Base-by-base conservation (phyloP, 371 early-diverging fungal genomes). In the Catenaria anguillulae region DNA sequence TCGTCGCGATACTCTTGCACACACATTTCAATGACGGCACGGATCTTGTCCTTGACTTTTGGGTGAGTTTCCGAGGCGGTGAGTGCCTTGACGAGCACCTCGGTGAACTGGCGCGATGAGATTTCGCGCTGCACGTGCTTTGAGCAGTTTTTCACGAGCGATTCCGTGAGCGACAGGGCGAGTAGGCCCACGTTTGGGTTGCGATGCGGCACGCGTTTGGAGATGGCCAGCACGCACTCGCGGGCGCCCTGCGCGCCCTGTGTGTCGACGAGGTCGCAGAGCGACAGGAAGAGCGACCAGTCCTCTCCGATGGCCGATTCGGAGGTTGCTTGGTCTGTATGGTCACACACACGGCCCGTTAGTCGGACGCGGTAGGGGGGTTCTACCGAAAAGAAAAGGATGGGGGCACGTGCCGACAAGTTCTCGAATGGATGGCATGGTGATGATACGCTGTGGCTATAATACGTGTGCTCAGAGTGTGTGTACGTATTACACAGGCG, bases 131-230 rank as follows among this genome's bases (percentile, higher is more conserved):
- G 86, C 33, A 85, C 84, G 43, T 72, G 75, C 48, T 79, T 69
- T n/a, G 84, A 84, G 68, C 93, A 90, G 76, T 92, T 95, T 71
- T 92, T 90, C 54, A 92, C 86, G 48, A 97, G 71, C 1, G 91
- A 78, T 67, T 96, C 90, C 24, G 89, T 73, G 24, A 89, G 74
- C 34, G 87, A 78, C 34, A 87, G 63, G 1, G 88, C 83, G 70
- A 85, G 86, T 26, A 87, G 77, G 43, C 83, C 75, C 48, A 92
- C 94, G 70, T 92, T 94, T 62, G 89, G 84, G 66, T 90, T 94
- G 67, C 80, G 77, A 69, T 85, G 82, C 55, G 66, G 66, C 43
- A 92, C 66, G 21, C 91, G 86, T 64, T 84, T 84, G 59, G 81
- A 80, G 54, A 93, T 73, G 2, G 83, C 82, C 37, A 78, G 73